Evolutionary conservation across 805 yeast species (phyloP), one percentile per base, ranked within the genome.

Genomic region (Kodamaea leandrae): DNA sequence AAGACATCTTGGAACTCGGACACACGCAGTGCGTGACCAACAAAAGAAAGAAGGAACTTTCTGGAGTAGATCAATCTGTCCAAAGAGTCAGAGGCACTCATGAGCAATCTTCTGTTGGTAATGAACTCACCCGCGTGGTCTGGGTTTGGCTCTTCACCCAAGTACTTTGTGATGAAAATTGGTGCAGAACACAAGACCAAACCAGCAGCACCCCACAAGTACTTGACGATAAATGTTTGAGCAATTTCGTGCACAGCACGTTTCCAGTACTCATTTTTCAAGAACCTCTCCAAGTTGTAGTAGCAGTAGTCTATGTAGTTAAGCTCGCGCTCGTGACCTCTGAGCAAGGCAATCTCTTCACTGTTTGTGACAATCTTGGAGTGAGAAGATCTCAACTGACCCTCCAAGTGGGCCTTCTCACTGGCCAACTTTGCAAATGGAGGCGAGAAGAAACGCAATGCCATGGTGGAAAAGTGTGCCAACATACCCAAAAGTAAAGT

Each of bases 131-230:
- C 88, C 0, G 95, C 82, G 1, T 78, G 76, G 32, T 66, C 58
- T 9, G 69, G 60, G 44, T 68, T 70, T 3, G 67, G 68, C 16
- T 54, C 61, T 37, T 63, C 59, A 24, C 79, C 78, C 46, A 70
- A 63, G 39, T 77, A 75, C 38, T 79, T 70, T 45, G 73, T 69
- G 54, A 80, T 76, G 57, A 90, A 90, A 2, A 89, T 85, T 4
- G 98, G 97, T 3, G 90, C 80, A 2, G 96, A 81, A 63, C 97
- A 90, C 36, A 90, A 71, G 1, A 82, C 77, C 45, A 90, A 72
- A 8, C 98, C 98, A 23, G 93, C 87, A 2, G 96, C 98, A 47
- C 98, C 98, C 90, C 96, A 84, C 36, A 88, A 78, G 63, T 90
- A 90, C 64, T 90, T 90, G 46, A 90, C 90, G 40, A 88, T 80